phyloP scores from a whole-genome alignment of 306 rosid genomes.

The Sicyos baderoa region DNA sequence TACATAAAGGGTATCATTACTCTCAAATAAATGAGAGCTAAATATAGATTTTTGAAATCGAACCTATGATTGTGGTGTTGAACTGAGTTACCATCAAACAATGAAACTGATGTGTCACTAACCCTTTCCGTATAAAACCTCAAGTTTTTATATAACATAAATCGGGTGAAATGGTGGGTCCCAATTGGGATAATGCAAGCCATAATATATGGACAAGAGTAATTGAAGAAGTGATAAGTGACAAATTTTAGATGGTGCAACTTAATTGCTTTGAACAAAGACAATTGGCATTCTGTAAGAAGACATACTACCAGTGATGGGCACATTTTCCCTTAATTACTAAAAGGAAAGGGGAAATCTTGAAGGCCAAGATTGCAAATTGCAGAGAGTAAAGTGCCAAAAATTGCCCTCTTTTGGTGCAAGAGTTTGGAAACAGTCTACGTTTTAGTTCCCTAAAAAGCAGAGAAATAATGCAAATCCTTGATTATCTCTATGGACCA shows the following conservation, averaged over 20 bases:
- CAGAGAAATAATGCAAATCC: not conserved
- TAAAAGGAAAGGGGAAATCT: slow-evolving; percentile 17
- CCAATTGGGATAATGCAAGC: slow-evolving; percentile 12
- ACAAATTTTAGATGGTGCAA: slow-evolving; percentile 8
- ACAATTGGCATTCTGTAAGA: too few relatives aligned
- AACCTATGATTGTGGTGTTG: too few relatives aligned
- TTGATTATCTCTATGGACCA: slow-evolving; percentile 5
- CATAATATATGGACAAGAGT: slow-evolving; percentile 8
- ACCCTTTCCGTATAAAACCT: not conserved
- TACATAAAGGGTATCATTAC: too few relatives aligned
- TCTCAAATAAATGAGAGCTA: too few relatives aligned
- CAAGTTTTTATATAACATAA: not conserved
- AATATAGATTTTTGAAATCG: too few relatives aligned
- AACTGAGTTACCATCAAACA: too few relatives aligned
- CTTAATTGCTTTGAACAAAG: too few relatives aligned
- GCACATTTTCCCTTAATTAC: slow-evolving; percentile 4
- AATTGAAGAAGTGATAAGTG: slow-evolving; percentile 10
- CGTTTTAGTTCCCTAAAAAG: slow-evolving; percentile 7
- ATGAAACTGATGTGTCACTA: too few relatives aligned
- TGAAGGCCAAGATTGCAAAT: slow-evolving; percentile 1
- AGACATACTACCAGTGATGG: too few relatives aligned
- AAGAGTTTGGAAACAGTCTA: slow-evolving; percentile 4
- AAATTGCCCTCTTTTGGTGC: slow-evolving; percentile 13
- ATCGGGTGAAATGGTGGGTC: slow-evolving; percentile 5
- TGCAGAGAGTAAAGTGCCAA: slow-evolving; percentile 16